These are phyloP conservation scores for Neonectria punicea DNA, from an alignment of 2,329 filamentous ascomycete species.

Conservation along the genomic window DNA sequence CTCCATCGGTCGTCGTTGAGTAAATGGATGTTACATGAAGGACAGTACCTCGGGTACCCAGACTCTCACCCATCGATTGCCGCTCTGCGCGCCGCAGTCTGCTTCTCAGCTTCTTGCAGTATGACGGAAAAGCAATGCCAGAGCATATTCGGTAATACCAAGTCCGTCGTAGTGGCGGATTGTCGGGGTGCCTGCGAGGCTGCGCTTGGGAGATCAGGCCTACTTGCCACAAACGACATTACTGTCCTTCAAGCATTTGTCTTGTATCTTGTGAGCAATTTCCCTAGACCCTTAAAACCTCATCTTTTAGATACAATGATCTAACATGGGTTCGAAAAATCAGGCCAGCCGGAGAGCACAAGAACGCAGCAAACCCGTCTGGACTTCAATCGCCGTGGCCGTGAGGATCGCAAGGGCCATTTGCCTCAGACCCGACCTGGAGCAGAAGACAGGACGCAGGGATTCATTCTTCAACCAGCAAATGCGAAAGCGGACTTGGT, in stretches of 20 bases:
- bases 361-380: slow-evolving; percentile 17
- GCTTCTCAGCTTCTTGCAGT: slow-evolving; percentile 37
- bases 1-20: slow-evolving; percentile 25
- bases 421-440: slow-evolving; percentile 4
- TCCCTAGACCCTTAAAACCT: not conserved
- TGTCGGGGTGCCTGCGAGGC: slow-evolving; percentile 21
- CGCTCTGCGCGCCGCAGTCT: slow-evolving; percentile 34
- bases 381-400: slow-evolving; percentile 22
- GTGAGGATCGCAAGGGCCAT: slow-evolving; percentile 22
- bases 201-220: slow-evolving; percentile 34
- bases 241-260: slow-evolving; percentile 45
- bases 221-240: slow-evolving; percentile 41
- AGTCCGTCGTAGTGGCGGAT: slow-evolving; percentile 22
- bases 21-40: slow-evolving; percentile 28
- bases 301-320: not conserved
- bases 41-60: slow-evolving; percentile 40
- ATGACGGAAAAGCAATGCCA: slow-evolving; percentile 41
- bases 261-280: slow-evolving; percentile 35
- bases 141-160: slow-evolving; percentile 25
- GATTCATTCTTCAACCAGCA: slow-evolving; percentile 27
- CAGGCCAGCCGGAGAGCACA: slow-evolving; percentile 20
- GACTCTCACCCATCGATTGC: slow-evolving; percentile 13
- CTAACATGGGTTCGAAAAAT: not conserved
- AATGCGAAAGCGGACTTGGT: slow-evolving; percentile 25
- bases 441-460: not conserved